These are phyloP conservation scores for Scleroderma citrinum DNA, from an alignment of 768 basidiomycete genomes.

Conservation along the genomic window DNA sequence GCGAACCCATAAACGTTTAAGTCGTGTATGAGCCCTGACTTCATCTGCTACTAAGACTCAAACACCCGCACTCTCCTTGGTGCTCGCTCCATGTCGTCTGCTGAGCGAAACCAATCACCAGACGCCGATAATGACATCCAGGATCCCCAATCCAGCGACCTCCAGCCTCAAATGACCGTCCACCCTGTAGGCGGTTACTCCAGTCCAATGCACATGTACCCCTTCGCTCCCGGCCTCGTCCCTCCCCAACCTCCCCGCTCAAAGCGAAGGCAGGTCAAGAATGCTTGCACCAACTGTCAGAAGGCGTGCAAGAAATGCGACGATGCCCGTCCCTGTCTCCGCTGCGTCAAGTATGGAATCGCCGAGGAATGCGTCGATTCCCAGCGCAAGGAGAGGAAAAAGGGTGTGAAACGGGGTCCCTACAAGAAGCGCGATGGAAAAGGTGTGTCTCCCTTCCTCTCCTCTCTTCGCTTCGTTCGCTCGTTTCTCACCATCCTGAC, in stretches of 20 bases:
- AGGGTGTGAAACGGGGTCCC: constrained; percentile 80
- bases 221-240: constrained; percentile 47
- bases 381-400: constrained; percentile 87
- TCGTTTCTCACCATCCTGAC: constrained; percentile 34
- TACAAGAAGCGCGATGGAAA: constrained; percentile 96
- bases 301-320: constrained; percentile 92
- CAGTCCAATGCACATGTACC: constrained; percentile 67
- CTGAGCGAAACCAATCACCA: constrained; percentile 35
- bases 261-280: constrained; percentile 86
- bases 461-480: constrained; percentile 18
- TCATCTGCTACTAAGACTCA: constrained; percentile 2
- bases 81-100: constrained; percentile 33
- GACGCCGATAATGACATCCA: constrained; percentile 37
- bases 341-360: constrained; percentile 88
- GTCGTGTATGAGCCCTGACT: constrained; percentile 31
- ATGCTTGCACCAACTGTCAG: constrained; percentile 86
- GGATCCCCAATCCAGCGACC: constrained; percentile 28
- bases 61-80: constrained; percentile 11
- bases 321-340: constrained; percentile 85
- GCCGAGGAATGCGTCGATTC: constrained; percentile 86
- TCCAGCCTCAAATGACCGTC: constrained; percentile 45
- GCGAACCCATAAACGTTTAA: constrained; percentile 19
- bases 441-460: constrained; percentile 48
- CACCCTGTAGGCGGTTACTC: constrained; percentile 44
- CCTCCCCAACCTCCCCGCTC: constrained; percentile 50